phyloP scores from a whole-genome alignment of 306 rosid genomes.

The Fagus crenata region DNA sequence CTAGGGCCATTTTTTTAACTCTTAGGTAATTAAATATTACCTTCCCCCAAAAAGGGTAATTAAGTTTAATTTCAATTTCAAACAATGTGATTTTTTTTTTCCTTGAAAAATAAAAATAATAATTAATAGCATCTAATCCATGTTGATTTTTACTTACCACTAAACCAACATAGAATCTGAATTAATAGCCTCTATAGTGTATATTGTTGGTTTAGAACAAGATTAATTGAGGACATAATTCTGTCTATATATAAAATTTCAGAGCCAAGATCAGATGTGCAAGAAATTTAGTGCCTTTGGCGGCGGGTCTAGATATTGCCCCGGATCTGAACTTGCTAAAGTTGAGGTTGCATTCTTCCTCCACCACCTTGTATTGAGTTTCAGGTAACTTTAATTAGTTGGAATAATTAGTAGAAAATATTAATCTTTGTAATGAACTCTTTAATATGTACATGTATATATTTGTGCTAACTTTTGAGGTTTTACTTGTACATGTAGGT shows the following conservation, averaged over 20 bases:
- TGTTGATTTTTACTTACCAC: too few species aligned
- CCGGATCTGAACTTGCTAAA: slow-evolving; percentile 40
- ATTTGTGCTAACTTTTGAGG: background rate
- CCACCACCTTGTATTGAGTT: slow-evolving; percentile 42
- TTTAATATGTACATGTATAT: background rate
- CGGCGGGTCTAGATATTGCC: slow-evolving; percentile 43
- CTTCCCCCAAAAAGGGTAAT: too few species aligned
- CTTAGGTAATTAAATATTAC: too few species aligned
- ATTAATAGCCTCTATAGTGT: background rate
- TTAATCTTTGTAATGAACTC: background rate
- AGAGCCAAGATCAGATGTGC: slow-evolving; percentile 34
- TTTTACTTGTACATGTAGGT: slow-evolving; percentile 21
- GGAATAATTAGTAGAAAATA: background rate
- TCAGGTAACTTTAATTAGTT: slow-evolving; percentile 12
- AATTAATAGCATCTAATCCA: too few species aligned
- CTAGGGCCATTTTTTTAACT: too few species aligned
- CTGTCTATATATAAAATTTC: background rate
- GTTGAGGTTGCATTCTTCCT: slow-evolving; percentile 39
- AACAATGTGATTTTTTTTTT: too few species aligned
- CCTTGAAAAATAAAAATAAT: too few species aligned
- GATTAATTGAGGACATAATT: background rate
- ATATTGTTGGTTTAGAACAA: background rate
- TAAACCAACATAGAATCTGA: too few species aligned
- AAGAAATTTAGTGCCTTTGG: slow-evolving; percentile 44
- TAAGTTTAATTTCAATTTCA: too few species aligned